A percentile compares a stretch with the other conserved stretches of the same genome.
Evolutionary conservation across 139 green algal species (phyloP).

Genomic region (Auxenochlorella pyrenoidosa): DNA sequence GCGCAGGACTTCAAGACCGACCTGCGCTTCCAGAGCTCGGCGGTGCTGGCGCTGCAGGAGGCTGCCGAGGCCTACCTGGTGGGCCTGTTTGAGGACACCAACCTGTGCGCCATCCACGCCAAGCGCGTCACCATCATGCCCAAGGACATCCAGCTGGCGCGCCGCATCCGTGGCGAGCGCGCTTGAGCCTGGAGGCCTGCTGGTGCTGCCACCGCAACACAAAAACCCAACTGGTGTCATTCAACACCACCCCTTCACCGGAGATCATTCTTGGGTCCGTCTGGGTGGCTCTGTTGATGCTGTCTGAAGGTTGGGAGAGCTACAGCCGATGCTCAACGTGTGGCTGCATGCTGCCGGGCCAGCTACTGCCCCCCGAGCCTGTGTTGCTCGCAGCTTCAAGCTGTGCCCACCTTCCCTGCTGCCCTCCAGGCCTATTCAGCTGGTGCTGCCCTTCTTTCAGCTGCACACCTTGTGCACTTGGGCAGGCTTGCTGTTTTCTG

Average conservation of each 20-base stretch:
- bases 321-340: no score
- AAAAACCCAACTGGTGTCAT: constrained; percentile 6
- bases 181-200: background rate
- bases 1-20: constrained; percentile 99
- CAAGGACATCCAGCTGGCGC: constrained; percentile 80
- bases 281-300: no score
- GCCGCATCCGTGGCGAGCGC: constrained; percentile 71
- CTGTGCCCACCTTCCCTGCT: no score
- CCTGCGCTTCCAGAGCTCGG: constrained; percentile 96
- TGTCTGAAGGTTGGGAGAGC: no score
- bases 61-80: constrained; percentile 98
- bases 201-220: background rate
- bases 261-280: no score
- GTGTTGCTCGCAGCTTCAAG: no score
- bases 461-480: no score
- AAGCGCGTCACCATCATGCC: constrained; percentile 90
- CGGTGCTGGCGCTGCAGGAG: constrained; percentile 96
- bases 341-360: no score
- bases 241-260: background rate
- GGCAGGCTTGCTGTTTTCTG: no score
- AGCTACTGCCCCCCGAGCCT: no score
- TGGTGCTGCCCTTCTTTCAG: no score
- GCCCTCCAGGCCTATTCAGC: no score
- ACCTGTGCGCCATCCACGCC: constrained; percentile 96
- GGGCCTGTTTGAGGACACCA: constrained; percentile 99